Evolutionary conservation across 306 rosid species (phyloP).

Genomic region (Trifolium repens): DNA sequence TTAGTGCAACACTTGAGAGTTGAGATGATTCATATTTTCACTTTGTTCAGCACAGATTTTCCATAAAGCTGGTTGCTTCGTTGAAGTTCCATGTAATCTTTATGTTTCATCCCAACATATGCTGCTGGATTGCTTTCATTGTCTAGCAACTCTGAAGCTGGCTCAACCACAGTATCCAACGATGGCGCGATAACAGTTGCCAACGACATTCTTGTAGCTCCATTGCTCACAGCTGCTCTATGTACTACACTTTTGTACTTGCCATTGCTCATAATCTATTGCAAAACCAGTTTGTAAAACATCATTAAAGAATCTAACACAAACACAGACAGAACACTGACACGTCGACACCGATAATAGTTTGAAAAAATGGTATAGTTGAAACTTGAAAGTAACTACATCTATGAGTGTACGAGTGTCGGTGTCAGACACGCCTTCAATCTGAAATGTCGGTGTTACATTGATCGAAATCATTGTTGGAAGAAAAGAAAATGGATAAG

Average conservation of each 20-base stretch:
- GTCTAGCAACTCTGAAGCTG: slow-evolving; percentile 51
- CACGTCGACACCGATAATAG: background rate
- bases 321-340: background rate
- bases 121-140: slow-evolving; percentile 45
- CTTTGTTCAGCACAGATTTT: slow-evolving; percentile 45
- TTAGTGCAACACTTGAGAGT: slow-evolving; percentile 12
- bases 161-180: slow-evolving; percentile 52
- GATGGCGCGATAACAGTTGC: slow-evolving; percentile 56
- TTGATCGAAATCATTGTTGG: background rate
- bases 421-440: background rate
- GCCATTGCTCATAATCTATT: slow-evolving; percentile 57
- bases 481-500: slow-evolving; percentile 4
- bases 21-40: slow-evolving; percentile 43
- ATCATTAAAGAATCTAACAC: background rate
- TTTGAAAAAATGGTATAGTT: background rate
- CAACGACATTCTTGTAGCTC: slow-evolving; percentile 56
- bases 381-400: background rate
- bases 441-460: background rate
- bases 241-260: slow-evolving; percentile 59
- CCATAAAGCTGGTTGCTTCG: slow-evolving; percentile 41
- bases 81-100: slow-evolving; percentile 51
- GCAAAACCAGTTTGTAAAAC: background rate
- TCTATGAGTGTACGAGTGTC: background rate
- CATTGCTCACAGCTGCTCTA: slow-evolving; percentile 53
- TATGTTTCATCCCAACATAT: slow-evolving; percentile 46